Evolutionary conservation across 352 stramenopile genomes (phyloP).

Genomic region (Phytophthora colocasiae): DNA sequence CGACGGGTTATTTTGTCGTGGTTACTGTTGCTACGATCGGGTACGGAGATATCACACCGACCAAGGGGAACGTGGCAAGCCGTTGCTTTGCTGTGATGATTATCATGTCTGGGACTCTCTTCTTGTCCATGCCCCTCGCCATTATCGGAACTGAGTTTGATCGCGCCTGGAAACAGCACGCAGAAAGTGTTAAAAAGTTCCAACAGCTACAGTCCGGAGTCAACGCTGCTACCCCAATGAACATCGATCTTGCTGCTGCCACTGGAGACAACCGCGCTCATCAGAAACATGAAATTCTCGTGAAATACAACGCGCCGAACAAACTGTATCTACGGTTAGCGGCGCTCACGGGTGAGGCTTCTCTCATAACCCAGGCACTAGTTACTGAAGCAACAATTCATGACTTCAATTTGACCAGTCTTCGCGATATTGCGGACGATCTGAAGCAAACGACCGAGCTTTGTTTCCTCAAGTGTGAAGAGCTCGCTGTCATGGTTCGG

Average conservation of each 20-base stretch:
- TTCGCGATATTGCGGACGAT: conserved; percentile 65
- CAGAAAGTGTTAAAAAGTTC: conserved; percentile 70
- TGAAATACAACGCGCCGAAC: conserved; percentile 83
- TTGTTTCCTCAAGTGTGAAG: conserved; percentile 60
- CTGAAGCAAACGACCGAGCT: conserved; percentile 55
- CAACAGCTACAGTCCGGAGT: conserved; percentile 40
- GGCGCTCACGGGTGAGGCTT: conserved; percentile 67
- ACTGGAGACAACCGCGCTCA: conserved; percentile 42
- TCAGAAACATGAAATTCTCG: conserved; percentile 77
- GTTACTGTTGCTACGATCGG: conserved; percentile 80
- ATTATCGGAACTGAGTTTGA: conserved; percentile 90
- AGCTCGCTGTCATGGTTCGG: conserved; percentile 64
- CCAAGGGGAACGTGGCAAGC: conserved; percentile 72
- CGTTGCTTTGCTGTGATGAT: conserved; percentile 78
- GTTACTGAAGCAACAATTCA: conserved; percentile 41
- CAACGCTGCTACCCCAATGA: conserved; percentile 24
- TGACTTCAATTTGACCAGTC: conserved; percentile 49
- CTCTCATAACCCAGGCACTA: conserved; percentile 72
- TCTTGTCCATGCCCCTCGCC: conserved; percentile 86
- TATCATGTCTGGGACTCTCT: conserved; percentile 86
- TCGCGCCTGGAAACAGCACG: conserved; percentile 79
- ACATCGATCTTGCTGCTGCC: conserved; percentile 39
- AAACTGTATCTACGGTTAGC: conserved; percentile 69
- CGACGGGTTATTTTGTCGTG: conserved; percentile 78
- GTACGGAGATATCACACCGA: conserved; percentile 81